Evolutionary conservation across 2,329 filamentous ascomycete species (phyloP).

Genomic region (Trichoderma guizhouense): DNA sequence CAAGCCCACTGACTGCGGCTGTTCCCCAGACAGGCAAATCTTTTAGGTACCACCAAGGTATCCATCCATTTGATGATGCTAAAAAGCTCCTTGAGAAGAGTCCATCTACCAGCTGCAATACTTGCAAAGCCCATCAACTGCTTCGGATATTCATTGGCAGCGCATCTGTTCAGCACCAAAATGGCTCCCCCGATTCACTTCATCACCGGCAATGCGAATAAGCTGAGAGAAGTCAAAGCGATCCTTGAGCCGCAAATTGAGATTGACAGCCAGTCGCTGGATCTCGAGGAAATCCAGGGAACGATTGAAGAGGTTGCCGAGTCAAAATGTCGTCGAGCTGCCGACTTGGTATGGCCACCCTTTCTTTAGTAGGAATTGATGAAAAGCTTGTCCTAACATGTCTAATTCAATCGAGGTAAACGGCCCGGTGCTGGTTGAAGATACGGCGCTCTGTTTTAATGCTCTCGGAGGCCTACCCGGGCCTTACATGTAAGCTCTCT

Average conservation of each 20-base stretch:
- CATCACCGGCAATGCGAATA: slow-evolving; percentile 95
- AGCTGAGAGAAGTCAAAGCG: slow-evolving; percentile 82
- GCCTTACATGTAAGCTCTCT: slow-evolving; percentile 76
- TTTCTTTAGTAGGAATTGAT: neutral
- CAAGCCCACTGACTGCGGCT: neutral
- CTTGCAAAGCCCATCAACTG: neutral
- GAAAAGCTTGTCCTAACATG: neutral
- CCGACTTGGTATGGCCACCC: slow-evolving; percentile 58
- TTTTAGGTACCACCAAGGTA: neutral
- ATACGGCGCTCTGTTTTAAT: slow-evolving; percentile 91
- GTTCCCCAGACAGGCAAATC: neutral
- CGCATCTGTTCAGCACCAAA: neutral
- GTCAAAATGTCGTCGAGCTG: slow-evolving; percentile 83
- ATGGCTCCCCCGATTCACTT: slow-evolving; percentile 63
- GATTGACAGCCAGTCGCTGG: slow-evolving; percentile 70
- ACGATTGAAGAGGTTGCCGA: slow-evolving; percentile 85
- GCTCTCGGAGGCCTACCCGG: slow-evolving; percentile 89
- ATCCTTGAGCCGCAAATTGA: slow-evolving; percentile 75
- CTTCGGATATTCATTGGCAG: neutral
- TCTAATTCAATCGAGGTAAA: slow-evolving; percentile 54
- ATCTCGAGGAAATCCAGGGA: slow-evolving; percentile 88
- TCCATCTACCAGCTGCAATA: neutral
- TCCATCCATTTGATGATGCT: neutral
- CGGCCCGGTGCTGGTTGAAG: slow-evolving; percentile 90
- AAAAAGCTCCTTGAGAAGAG: neutral